Evolutionary conservation across 2,329 filamentous ascomycete species (phyloP).

Genomic region (Geosmithia putterillii): DNA sequence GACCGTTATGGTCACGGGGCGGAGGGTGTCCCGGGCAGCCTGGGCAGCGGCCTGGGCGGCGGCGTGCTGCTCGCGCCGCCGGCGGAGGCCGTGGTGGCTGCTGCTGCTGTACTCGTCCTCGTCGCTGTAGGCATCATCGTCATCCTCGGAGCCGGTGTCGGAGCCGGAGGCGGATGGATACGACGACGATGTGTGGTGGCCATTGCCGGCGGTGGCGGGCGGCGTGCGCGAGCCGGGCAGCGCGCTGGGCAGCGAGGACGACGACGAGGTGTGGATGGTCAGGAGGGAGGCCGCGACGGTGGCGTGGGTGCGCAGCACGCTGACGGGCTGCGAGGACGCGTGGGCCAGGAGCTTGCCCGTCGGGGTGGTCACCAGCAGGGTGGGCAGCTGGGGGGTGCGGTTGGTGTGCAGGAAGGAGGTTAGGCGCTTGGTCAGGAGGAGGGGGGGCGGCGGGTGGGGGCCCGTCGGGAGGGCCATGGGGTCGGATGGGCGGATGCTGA

Average conservation of each 20-base stretch:
- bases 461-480: conserved; percentile 23
- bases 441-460: conserved; percentile 26
- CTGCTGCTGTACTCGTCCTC: conserved; percentile 7
- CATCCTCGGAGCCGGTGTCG: neutral
- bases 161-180: neutral
- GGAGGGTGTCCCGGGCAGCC: conserved; percentile 9
- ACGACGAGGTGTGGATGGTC: conserved; percentile 39
- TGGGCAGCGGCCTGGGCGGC: neutral
- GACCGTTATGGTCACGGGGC: conserved; percentile 37
- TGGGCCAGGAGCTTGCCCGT: conserved; percentile 53
- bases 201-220: conserved; percentile 7
- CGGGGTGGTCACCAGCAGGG: conserved; percentile 45
- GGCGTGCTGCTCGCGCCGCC: neutral
- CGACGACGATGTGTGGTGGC: neutral
- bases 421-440: conserved; percentile 54
- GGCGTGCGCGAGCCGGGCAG: conserved; percentile 19
- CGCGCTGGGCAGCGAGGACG: conserved; percentile 26
- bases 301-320: conserved; percentile 47
- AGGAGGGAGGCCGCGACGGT: conserved; percentile 52
- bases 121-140: conserved; percentile 5
- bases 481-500: neutral
- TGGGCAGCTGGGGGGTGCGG: conserved; percentile 43
- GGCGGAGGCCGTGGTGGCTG: neutral
- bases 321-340: conserved; percentile 41
- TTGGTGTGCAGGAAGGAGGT: conserved; percentile 48